A percentile compares a stretch with the other conserved stretches of the same genome.
Evolutionary conservation across 371 early-diverging fungal genomes (phyloP).

Genomic region (Lichtheimia hyalospora): DNA sequence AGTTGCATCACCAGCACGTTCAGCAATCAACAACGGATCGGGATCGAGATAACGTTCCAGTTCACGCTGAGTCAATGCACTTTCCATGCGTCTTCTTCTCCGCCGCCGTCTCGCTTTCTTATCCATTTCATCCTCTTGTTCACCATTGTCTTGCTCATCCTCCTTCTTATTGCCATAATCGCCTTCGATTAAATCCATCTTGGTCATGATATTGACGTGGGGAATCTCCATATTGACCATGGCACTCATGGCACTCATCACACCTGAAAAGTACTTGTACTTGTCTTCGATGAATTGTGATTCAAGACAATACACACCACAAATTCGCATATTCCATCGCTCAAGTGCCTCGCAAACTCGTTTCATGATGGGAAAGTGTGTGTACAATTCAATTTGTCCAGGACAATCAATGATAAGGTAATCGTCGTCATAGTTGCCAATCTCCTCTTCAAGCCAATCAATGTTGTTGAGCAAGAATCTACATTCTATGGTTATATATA

Average conservation of each 20-base stretch:
- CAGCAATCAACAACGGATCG: conserved; percentile 81
- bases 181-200: conserved; percentile 90
- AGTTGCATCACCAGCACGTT: conserved; percentile 65
- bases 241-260: conserved; percentile 89
- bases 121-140: conserved; percentile 22
- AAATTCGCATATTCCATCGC: conserved; percentile 70
- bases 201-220: conserved; percentile 96
- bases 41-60: conserved; percentile 81
- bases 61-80: conserved; percentile 43
- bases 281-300: conserved; percentile 93
- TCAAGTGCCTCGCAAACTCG: conserved; percentile 73
- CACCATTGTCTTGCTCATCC: conserved; percentile 14
- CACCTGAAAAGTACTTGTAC: conserved; percentile 94
- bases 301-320: conserved; percentile 94
- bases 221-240: conserved; percentile 97
- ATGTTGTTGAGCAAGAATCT: conserved; percentile 89
- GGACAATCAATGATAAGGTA: conserved; percentile 99
- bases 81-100: conserved; percentile 35
- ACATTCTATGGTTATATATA: not conserved
- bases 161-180: conserved; percentile 41
- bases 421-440: conserved; percentile 90
- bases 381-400: conserved; percentile 99
- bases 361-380: conserved; percentile 96
- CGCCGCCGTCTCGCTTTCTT: conserved; percentile 34
- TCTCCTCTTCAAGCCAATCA: conserved; percentile 95